phyloP scores from a whole-genome alignment of 306 rosid genomes.

The Carpinus fangiana region DNA sequence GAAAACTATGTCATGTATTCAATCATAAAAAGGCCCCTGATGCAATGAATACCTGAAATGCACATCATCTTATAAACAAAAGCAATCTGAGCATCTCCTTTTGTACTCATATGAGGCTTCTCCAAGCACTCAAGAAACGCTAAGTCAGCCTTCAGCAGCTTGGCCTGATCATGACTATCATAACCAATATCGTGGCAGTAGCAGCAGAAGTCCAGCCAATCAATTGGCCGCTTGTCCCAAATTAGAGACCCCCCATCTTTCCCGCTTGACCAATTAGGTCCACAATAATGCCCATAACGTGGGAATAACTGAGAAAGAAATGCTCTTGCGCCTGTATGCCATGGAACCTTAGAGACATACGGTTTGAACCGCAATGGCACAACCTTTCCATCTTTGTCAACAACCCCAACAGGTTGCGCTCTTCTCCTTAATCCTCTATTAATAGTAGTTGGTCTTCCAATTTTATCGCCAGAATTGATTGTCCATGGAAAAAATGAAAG shows the following conservation, averaged over 20 bases:
- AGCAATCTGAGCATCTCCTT: constrained; percentile 74
- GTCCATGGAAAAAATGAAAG: constrained; percentile 58
- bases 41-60: constrained; percentile 56
- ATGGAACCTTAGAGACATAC: constrained; percentile 86
- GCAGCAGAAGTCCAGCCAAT: constrained; percentile 97
- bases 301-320: constrained; percentile 87
- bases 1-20: not conserved
- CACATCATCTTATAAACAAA: constrained; percentile 77
- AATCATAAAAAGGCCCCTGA: not conserved
- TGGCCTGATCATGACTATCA: constrained; percentile 81
- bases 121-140: constrained; percentile 91
- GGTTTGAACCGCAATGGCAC: constrained; percentile 68
- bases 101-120: constrained; percentile 67
- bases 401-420: constrained; percentile 35
- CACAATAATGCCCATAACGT: constrained; percentile 92
- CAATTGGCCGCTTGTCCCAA: constrained; percentile 93
- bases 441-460: constrained; percentile 59
- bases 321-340: constrained; percentile 91
- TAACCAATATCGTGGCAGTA: constrained; percentile 98
- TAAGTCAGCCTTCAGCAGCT: constrained; percentile 77
- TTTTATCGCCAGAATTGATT: constrained; percentile 25
- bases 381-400: constrained; percentile 20
- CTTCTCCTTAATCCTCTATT: constrained; percentile 60
- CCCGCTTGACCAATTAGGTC: constrained; percentile 97
- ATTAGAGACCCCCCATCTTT: constrained; percentile 68